Evolutionary conservation across 257 asterid species (phyloP).

Genomic region (Misopates orontium): DNA sequence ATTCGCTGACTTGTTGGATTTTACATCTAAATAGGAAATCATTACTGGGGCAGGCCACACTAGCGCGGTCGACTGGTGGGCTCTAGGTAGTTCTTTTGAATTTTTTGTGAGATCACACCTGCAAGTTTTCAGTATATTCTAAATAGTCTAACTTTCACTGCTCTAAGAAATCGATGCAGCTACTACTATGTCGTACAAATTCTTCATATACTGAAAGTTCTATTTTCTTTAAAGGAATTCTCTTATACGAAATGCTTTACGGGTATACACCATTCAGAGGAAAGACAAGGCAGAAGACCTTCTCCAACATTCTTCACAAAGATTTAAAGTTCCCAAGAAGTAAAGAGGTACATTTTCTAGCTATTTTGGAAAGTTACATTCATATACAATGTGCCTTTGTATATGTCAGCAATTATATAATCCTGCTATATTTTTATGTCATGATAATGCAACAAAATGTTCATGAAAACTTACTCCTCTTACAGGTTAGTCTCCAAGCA

Average conservation of each 20-base stretch:
- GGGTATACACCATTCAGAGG: slow-evolving; percentile 98
- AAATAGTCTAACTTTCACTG: too few relatives aligned
- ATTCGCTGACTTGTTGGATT: slow-evolving; percentile 14
- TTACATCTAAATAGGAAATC: slow-evolving; percentile 65
- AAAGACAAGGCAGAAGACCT: slow-evolving; percentile 97
- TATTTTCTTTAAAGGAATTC: slow-evolving; percentile 61
- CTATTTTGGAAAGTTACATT: slow-evolving; percentile 15
- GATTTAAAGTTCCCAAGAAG: slow-evolving; percentile 85
- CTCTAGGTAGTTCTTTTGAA: slow-evolving; percentile 71
- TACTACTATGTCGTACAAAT: neutral
- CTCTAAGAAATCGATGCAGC: neutral
- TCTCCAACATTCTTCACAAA: slow-evolving; percentile 82
- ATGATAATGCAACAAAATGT: neutral
- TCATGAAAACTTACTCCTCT: slow-evolving; percentile 11
- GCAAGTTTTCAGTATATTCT: neutral
- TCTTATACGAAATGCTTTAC: slow-evolving; percentile 86
- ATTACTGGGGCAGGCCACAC: slow-evolving; percentile 95
- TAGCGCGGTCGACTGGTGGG: slow-evolving; percentile 99
- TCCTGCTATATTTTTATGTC: neutral
- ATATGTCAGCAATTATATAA: neutral
- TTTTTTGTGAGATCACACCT: neutral
- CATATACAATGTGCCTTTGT: neutral
- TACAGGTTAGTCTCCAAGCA: slow-evolving; percentile 82
- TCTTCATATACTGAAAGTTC: slow-evolving; percentile 6
- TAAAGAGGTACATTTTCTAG: slow-evolving; percentile 38